phyloP scores from a whole-genome alignment of 805 yeast genomes.

The Brettanomyces sp. region DNA sequence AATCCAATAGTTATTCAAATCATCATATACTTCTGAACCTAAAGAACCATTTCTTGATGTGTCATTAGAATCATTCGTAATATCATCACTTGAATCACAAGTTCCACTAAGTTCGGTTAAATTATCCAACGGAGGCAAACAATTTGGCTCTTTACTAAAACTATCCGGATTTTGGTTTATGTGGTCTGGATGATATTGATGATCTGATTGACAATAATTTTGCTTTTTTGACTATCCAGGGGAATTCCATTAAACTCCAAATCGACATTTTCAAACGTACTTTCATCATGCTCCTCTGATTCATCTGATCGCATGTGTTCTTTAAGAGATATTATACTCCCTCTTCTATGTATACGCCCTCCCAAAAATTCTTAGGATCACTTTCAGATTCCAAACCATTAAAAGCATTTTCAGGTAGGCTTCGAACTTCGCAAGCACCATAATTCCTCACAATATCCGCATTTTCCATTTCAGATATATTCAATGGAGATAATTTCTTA shows the following conservation, averaged over 20 bases:
- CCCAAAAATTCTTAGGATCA: not conserved
- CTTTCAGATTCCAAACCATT: not conserved
- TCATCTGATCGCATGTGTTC: conserved; percentile 13
- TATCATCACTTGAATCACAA: not conserved
- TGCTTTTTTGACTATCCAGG: not conserved
- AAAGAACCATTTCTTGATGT: conserved; percentile 1
- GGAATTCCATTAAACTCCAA: conserved; percentile 30
- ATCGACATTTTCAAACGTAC: conserved; percentile 44
- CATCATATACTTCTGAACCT: conserved; percentile 24
- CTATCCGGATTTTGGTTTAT: not conserved
- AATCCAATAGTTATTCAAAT: conserved; percentile 25
- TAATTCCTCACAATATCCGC: not conserved
- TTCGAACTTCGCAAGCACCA: not conserved
- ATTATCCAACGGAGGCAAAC: not conserved
- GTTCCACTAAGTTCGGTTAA: not conserved
- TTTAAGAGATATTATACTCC: conserved; percentile 19
- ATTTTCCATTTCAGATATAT: conserved; percentile 11
- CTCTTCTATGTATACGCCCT: conserved; percentile 4
- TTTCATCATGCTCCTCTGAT: conserved; percentile 35
- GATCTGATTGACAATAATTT: no score
- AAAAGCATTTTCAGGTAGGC: not conserved
- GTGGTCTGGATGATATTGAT: not conserved
- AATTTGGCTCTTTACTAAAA: not conserved
- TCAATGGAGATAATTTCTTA: no score
- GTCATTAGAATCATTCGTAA: not conserved